Evolutionary conservation across 306 rosid genomes (phyloP).

Genomic region (Begonia peltatifolia): DNA sequence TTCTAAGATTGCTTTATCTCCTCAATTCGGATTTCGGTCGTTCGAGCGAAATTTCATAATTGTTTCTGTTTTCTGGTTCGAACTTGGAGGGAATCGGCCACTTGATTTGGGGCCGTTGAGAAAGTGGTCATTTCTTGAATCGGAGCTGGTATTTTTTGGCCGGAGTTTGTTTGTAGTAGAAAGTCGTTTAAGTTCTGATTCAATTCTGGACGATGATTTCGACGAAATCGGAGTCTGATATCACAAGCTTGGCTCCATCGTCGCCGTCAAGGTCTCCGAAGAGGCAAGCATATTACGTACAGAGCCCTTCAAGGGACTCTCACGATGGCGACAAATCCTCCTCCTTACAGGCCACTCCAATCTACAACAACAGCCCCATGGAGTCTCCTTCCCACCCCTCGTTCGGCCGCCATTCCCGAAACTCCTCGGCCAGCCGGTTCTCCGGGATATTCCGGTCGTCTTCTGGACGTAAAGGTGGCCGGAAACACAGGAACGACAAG

Average conservation of each 20-base stretch:
- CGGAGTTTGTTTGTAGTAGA: not conserved
- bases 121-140: no score
- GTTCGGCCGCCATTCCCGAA: slow-evolving; percentile 80
- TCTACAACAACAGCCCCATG: slow-evolving; percentile 79
- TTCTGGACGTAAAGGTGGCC: slow-evolving; percentile 54
- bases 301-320: slow-evolving; percentile 91
- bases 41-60: no score
- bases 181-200: no score
- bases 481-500: slow-evolving; percentile 63
- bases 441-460: slow-evolving; percentile 90
- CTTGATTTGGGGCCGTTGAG: no score
- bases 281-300: slow-evolving; percentile 62
- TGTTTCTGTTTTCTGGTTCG: no score
- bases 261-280: slow-evolving; percentile 97
- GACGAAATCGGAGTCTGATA: slow-evolving; percentile 77
- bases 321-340: slow-evolving; percentile 92
- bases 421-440: slow-evolving; percentile 75
- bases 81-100: no score
- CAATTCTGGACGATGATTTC: slow-evolving; percentile 24
- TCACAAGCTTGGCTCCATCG: slow-evolving; percentile 82
- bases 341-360: slow-evolving; percentile 78
- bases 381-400: slow-evolving; percentile 98
- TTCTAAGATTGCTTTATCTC: not conserved
- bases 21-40: no score
- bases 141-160: not conserved